Evolutionary conservation across 1,284 basidiomycete species (phyloP), one percentile per base, ranked within the genome.

Genomic region (Boletus semigastroideus): DNA sequence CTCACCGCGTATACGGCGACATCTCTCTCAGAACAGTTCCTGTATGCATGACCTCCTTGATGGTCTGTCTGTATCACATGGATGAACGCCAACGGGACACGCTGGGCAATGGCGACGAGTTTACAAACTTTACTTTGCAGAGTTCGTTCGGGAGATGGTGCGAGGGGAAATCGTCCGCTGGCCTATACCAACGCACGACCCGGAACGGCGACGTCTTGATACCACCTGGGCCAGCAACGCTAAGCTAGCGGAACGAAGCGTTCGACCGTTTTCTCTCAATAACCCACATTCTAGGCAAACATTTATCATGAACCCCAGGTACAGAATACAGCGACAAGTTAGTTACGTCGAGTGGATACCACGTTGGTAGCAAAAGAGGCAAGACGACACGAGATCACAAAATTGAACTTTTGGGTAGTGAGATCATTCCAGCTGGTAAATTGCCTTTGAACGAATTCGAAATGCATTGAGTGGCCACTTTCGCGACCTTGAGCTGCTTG

Each of bases 91-190:
- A 74, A 83, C 65, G 92, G 94, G 73, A 82, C 87, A 50, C 89
- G 93, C 40, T 99, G 59, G 95, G 95, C 56, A 94, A 92, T 65
- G 76, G 83, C 44, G 91, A 96, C 71, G 96, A 99, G 76, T 97
- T 95, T 72, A 94, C 92, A 49, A 96, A n/a, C n/a, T n/a, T n/a
- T 99, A 94, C 61, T 95, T 95, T 67, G 92, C 93, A 28, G 84
- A 90, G 70, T 82, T 92, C 59, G 92, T 95, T 47, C 80, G 90
- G 49, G 90, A 94, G 49, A 85, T 92, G 60, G 94, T 93, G 54
- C 78, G 79, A 45, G 86, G 90, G 59, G 70, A 87, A 57, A 87
- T 95, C 63, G 76, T 92, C 52, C 83, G 95, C 76, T 86, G 87
- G 75, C 85, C 88, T 52, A 90, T 94, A 70, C 92, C 92, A 47